These are phyloP conservation scores for Elaeagnus macrophylla DNA, from an alignment of 306 rosid genomes.

Conservation along the genomic window DNA sequence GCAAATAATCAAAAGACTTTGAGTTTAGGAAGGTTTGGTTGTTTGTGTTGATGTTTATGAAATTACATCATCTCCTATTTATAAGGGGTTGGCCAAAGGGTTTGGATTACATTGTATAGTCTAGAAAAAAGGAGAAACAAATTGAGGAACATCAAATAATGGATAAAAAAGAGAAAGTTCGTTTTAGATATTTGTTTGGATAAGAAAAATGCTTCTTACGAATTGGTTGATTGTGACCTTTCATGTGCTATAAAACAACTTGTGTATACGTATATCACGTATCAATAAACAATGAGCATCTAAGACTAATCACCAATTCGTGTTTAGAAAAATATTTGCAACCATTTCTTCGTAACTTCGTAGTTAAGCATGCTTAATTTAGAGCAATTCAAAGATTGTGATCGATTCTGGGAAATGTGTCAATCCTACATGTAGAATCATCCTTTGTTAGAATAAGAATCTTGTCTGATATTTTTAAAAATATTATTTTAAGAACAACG, in stretches of 20 bases:
- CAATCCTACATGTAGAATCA: constrained; percentile 33
- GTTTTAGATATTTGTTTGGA: constrained; percentile 74
- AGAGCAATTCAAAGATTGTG: no score
- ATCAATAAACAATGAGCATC: no score
- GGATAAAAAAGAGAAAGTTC: constrained; percentile 50
- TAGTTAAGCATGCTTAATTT: no score
- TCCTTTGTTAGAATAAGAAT: constrained; percentile 37
- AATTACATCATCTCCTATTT: no score
- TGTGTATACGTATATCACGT: constrained; percentile 37
- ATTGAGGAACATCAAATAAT: constrained; percentile 16
- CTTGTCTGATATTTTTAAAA: background rate
- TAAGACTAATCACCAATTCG: no score
- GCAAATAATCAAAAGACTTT: no score
- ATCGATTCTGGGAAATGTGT: no score
- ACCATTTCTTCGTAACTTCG: no score
- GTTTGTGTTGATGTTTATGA: no score
- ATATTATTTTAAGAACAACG: background rate
- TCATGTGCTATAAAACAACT: constrained; percentile 46
- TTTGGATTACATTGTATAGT: constrained; percentile 35
- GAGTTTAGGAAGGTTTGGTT: no score
- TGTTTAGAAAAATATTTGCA: no score
- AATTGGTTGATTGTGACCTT: constrained; percentile 58
- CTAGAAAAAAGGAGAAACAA: constrained; percentile 14
- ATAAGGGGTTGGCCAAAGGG: background rate
- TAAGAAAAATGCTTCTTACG: constrained; percentile 60